Evolutionary conservation across 352 stramenopile genomes (phyloP), one percentile per base, ranked within the genome.

Genomic region (Thalassiosira hispida): DNA sequence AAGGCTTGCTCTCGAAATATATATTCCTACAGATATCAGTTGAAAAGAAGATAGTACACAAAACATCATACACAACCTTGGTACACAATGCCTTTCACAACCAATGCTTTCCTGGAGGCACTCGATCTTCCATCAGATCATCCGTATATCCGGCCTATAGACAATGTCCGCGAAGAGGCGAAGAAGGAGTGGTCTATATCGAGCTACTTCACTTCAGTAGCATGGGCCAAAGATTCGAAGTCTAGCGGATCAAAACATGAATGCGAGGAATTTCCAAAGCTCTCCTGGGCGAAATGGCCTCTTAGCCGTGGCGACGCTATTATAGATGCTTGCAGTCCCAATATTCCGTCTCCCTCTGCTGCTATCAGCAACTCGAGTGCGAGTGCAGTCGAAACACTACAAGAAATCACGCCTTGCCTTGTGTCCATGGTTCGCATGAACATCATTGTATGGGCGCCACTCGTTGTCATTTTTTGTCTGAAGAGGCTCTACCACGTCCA

Each of bases 351-450:
- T 20, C 35, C 16, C 8, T 61, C 52, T 29, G 42, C 6, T 3
- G 5, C 42, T 4, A 16, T 8, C 23, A 40, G 11, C n/a, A 38
- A 57, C 49, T 11, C 11, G 9, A 42, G 51, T 61, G 33, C 55
- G 27, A 33, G 44, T 23, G 18, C n/a, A 47, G 31, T 42, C 12
- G 23, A 44, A 18, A 75, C 71, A 33, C 63, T 81, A 14, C 23
- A 75, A 56, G 73, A 81, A 49, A 70, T 81, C 47, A 56, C 31
- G 33, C 73, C 73, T 18, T 81, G 73, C 23, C 33, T 81, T 8
- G 27, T 67, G 42, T 61, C 62, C 33, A 66, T 75, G 42, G 55
- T 53, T 9, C 64, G 42, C 18, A 63, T 79, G 73, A 42, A 55
- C 35, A 33, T 81, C 0, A 59, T 81, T 22, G 42, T 81, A 33